phyloP scores from a whole-genome alignment of 1,284 basidiomycete genomes.

The Tilletia indica region DNA sequence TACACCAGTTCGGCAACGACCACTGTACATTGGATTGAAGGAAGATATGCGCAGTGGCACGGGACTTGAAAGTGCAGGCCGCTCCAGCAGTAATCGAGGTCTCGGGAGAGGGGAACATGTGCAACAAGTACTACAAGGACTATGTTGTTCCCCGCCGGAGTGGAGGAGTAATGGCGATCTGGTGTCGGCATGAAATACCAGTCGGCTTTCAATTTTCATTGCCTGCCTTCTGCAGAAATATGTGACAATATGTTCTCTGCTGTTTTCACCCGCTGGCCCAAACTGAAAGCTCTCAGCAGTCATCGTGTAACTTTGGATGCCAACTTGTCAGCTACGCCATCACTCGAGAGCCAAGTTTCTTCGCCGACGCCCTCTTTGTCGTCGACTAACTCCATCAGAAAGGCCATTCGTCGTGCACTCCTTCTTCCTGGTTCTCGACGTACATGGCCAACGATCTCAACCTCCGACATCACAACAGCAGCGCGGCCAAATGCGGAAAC shows the following conservation, averaged over 20 bases:
- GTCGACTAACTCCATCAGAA: background rate
- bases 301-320: background rate
- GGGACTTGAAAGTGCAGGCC: too few species aligned
- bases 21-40: too few species aligned
- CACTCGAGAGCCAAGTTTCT: constrained; percentile 1
- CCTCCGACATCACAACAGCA: background rate
- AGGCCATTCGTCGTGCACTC: background rate
- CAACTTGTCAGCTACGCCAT: background rate
- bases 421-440: background rate
- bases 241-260: constrained; percentile 1
- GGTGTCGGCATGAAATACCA: background rate
- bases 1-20: too few species aligned
- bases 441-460: constrained; percentile 3
- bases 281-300: background rate
- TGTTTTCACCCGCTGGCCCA: background rate
- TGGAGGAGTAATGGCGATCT: background rate
- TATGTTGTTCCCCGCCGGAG: background rate
- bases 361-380: background rate
- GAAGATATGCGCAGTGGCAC: too few species aligned
- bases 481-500: background rate
- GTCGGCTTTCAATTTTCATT: background rate
- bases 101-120: background rate
- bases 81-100: too few species aligned
- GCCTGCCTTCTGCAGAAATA: background rate
- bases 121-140: background rate